These are phyloP conservation scores for Cornus florida DNA, from an alignment of 148 eudicot species.

Conservation along the genomic window DNA sequence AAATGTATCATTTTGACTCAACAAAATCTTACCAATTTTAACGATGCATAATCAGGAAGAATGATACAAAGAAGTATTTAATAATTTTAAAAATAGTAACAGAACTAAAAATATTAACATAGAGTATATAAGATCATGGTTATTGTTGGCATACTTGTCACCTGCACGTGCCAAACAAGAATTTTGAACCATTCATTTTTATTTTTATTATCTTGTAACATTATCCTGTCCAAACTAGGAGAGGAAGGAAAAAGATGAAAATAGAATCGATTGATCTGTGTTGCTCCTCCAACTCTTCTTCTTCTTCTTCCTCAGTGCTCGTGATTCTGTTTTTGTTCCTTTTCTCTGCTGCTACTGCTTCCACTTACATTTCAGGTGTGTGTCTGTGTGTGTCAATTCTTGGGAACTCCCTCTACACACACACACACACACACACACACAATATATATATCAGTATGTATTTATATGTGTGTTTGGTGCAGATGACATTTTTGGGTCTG, in stretches of 20 bases:
- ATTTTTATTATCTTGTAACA: no score
- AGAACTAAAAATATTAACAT: no score
- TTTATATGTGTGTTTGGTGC: slow-evolving; percentile 3
- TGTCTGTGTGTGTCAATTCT: background rate
- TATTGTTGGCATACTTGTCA: no score
- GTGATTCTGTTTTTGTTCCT: background rate
- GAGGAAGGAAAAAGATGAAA: background rate
- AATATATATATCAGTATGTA: background rate
- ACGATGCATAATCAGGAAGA: no score
- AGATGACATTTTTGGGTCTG: slow-evolving; percentile 36
- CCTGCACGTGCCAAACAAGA: no score
- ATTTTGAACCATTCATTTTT: no score
- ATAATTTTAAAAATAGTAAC: no score
- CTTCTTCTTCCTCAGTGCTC: background rate
- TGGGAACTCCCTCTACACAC: background rate
- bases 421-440: background rate
- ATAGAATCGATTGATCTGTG: background rate
- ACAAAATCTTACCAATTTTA: no score
- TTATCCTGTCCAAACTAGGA: background rate
- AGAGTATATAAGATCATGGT: no score
- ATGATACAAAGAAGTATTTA: no score
- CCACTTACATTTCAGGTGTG: slow-evolving; percentile 33
- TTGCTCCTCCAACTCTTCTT: background rate
- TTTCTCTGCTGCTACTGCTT: slow-evolving; percentile 22
- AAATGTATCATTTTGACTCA: no score